Conservation (phyloP, 2,329 filamentous ascomycete species). For the Chalara sp. region DNA sequence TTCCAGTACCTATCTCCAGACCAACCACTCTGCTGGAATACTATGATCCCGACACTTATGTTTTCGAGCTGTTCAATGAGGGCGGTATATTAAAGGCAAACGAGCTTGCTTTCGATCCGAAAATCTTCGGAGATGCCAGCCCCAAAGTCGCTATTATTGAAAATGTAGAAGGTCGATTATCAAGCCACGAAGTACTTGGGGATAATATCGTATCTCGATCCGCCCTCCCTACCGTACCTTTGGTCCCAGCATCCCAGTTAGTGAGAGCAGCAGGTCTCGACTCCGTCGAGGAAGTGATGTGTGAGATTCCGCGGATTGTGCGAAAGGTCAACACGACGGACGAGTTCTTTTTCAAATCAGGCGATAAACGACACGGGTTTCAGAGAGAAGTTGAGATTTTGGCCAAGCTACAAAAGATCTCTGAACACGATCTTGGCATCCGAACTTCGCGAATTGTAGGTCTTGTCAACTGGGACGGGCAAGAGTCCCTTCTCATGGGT, state of each 20-base stretch:
- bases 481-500: slow-evolving; percentile 9
- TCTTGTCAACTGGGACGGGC: slow-evolving; percentile 8
- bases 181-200: slow-evolving; percentile 3
- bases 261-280: slow-evolving; percentile 7
- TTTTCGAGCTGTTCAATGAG: slow-evolving; percentile 9
- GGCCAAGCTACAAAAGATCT: slow-evolving; percentile 7
- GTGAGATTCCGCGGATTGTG: slow-evolving; percentile 7
- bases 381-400: slow-evolving; percentile 8
- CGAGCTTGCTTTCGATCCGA: slow-evolving; percentile 7
- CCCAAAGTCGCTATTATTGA: slow-evolving; percentile 6
- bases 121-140: slow-evolving; percentile 7
- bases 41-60: slow-evolving; percentile 7
- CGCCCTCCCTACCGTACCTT: slow-evolving; percentile 4
- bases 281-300: slow-evolving; percentile 7
- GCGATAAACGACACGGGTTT: slow-evolving; percentile 6
- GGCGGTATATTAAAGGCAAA: slow-evolving; percentile 7
- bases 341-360: slow-evolving; percentile 6
- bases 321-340: slow-evolving; percentile 4
- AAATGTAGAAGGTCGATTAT: slow-evolving; percentile 4
- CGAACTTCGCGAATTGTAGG: slow-evolving; percentile 9
- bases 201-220: slow-evolving; percentile 7
- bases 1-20: neutral
- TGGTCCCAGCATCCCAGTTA: slow-evolving; percentile 5
- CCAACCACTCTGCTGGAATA: slow-evolving; percentile 7
- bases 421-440: slow-evolving; percentile 7